Base-by-base conservation (phyloP, 768 basidiomycete genomes). In the Trametes villosa region DNA sequence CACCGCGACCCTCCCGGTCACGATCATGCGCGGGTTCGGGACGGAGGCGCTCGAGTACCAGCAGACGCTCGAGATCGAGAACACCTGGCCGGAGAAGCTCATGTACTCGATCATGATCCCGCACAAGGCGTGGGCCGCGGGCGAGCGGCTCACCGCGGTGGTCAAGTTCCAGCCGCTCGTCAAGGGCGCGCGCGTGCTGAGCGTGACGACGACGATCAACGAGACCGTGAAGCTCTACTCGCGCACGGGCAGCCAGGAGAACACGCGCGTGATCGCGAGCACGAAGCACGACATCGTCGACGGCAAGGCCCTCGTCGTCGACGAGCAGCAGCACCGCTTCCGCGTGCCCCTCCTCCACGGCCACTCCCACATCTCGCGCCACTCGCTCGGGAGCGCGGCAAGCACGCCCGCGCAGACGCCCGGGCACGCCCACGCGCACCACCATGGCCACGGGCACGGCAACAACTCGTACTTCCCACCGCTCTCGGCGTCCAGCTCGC, bases 71-170 rank as follows among this genome's bases (percentile, higher is more conserved):
- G 96, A 98, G 73, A 88, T 93, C 65, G 92, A 97, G 74, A 97
- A 96, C 73, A 95, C 94, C 17, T 98, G 96, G 96, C 95, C 96
- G 0, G 90, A 89, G 22, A 98, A 98, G 77, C 78, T 97, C 75
- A 96, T 96, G 95, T 98, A 96, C 73, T 88, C 90, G 6, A 85
- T 94, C 70, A 91, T 94, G 78, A 75, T 98, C 31, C 96, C 96
- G 0, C 94, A 96, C 81, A 96, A 96, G 71, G 96, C 96, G 0
- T 98, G 91, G 87, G 92, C 94, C 0, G 91, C 88, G 0, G 96
- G 95, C 7, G 95, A 98, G 74, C 82, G 81, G 11, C 76, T 97
- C 57, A 88, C 89, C 0, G 88, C 92, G 0, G 76, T 89, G 13
- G 83, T 94, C 73, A 97, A 96, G 72, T 92, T 97, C 71, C 86